A percentile compares a stretch with the other conserved stretches of the same genome.
Conservation (phyloP, 768 basidiomycete species). For the Russula vinacea region DNA sequence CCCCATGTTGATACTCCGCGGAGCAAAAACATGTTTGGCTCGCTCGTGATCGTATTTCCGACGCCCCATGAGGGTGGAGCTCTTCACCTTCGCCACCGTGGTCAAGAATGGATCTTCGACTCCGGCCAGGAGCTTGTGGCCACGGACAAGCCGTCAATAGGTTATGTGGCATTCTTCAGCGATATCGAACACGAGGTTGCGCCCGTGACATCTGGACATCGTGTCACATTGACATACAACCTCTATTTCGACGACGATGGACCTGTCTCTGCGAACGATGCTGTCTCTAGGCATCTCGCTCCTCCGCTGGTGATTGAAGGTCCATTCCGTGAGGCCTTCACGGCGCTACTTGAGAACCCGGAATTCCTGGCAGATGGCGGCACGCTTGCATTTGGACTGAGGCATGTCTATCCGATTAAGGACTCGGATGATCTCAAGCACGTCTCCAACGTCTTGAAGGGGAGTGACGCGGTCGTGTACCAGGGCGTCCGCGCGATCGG, state of each 20-base stretch:
- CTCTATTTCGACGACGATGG: conserved; percentile 34
- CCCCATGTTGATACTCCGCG: conserved; percentile 50
- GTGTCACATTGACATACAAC: conserved; percentile 49
- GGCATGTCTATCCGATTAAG: conserved; percentile 39
- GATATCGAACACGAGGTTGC: conserved; percentile 49
- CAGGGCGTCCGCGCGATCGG: not conserved
- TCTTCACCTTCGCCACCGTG: conserved; percentile 40
- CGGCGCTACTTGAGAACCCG: conserved; percentile 36
- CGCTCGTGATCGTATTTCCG: conserved; percentile 51
- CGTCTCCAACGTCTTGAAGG: conserved; percentile 14
- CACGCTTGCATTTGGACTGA: conserved; percentile 42
- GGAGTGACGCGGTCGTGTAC: conserved; percentile 10
- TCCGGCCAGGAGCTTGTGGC: conserved; percentile 34
- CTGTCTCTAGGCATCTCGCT: not conserved
- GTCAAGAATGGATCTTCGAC: conserved; percentile 41
- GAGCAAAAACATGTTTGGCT: conserved; percentile 47
- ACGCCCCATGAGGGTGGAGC: conserved; percentile 46
- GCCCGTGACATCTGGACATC: conserved; percentile 39
- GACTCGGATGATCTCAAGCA: not conserved
- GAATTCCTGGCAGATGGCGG: conserved; percentile 42
- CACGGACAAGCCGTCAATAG: conserved; percentile 29
- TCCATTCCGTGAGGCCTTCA: conserved; percentile 27
- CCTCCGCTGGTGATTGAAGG: not conserved
- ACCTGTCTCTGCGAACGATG: not conserved
- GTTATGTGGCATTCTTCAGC: conserved; percentile 44